These are phyloP conservation scores for Dendrostoma leiphaemia DNA, from an alignment of 2,329 filamentous ascomycete species.

Conservation along the genomic window DNA sequence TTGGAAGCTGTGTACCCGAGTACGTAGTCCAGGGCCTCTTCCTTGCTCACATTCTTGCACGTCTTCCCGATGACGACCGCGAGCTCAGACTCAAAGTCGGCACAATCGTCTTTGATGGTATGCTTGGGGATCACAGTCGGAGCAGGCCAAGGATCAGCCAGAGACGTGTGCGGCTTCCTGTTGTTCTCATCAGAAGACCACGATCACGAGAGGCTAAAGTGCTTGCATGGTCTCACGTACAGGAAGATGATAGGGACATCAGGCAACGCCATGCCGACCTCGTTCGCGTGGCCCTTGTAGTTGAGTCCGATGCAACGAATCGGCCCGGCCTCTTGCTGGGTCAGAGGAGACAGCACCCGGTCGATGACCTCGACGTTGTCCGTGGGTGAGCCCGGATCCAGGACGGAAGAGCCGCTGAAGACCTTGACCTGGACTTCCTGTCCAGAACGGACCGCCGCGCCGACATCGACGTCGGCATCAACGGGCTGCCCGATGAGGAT, in stretches of 20 bases:
- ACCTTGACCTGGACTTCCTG: constrained; percentile 54
- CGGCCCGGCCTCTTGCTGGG: constrained; percentile 48
- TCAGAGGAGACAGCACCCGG: constrained; percentile 49
- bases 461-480: constrained; percentile 49
- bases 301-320: constrained; percentile 61
- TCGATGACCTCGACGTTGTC: constrained; percentile 43
- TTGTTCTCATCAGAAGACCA: background rate
- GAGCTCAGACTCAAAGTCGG: constrained; percentile 60
- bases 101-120: constrained; percentile 50
- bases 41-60: constrained; percentile 53
- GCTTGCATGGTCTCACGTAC: constrained; percentile 15
- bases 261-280: constrained; percentile 51
- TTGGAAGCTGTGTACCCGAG: constrained; percentile 58
- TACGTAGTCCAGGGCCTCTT: constrained; percentile 56
- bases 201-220: too few species aligned
- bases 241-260: constrained; percentile 56
- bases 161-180: constrained; percentile 51
- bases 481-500: constrained; percentile 17
- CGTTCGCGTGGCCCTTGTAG: constrained; percentile 48
- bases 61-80: constrained; percentile 52
- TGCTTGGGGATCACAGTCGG: constrained; percentile 52
- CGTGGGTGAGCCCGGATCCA: constrained; percentile 52
- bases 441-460: constrained; percentile 52
- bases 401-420: constrained; percentile 57
- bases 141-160: constrained; percentile 53